A percentile compares a stretch with the other conserved stretches of the same genome.
These are phyloP conservation scores for Collybia sp. DNA, from an alignment of 768 basidiomycete species.

Conservation along the genomic window DNA sequence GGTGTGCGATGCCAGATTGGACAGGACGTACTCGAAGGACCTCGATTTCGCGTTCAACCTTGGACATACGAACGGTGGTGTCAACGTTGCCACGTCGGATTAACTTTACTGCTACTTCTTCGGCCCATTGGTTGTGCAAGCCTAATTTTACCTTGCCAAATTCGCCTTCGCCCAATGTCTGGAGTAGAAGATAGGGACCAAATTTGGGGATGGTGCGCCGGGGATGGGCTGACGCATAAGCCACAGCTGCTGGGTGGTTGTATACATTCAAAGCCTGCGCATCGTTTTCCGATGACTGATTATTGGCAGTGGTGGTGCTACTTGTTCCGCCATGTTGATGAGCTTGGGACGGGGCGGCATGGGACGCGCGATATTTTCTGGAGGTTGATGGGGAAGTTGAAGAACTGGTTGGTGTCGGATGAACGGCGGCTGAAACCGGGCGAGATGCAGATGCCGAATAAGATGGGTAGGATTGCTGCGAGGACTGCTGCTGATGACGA, in stretches of 20 bases:
- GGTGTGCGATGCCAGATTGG: conserved; percentile 2
- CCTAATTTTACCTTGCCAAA: conserved; percentile 99
- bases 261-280: conserved; percentile 69
- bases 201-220: conserved; percentile 88
- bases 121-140: conserved; percentile 87
- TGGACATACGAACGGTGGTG: conserved; percentile 78
- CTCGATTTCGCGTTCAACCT: conserved; percentile 97
- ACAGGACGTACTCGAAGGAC: conserved; percentile 75
- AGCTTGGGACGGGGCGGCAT: conserved; percentile 51
- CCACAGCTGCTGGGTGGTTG: conserved; percentile 78
- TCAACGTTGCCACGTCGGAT: conserved; percentile 93
- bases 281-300: conserved; percentile 34
- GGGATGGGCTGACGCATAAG: conserved; percentile 80
- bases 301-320: background rate
- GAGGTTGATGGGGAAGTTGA: conserved; percentile 30
- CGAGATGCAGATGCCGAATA: conserved; percentile 25
- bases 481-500: conserved; percentile 25
- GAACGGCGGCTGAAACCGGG: conserved; percentile 57
- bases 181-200: conserved; percentile 91
- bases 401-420: conserved; percentile 41
- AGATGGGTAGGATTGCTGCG: conserved; percentile 8
- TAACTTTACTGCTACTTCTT: conserved; percentile 98
- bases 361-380: conserved; percentile 62
- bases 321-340: conserved; percentile 4
- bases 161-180: conserved; percentile 97